phyloP scores from a whole-genome alignment of 2,329 filamentous ascomycete genomes.

The Colletotrichum higginsianum region DNA sequence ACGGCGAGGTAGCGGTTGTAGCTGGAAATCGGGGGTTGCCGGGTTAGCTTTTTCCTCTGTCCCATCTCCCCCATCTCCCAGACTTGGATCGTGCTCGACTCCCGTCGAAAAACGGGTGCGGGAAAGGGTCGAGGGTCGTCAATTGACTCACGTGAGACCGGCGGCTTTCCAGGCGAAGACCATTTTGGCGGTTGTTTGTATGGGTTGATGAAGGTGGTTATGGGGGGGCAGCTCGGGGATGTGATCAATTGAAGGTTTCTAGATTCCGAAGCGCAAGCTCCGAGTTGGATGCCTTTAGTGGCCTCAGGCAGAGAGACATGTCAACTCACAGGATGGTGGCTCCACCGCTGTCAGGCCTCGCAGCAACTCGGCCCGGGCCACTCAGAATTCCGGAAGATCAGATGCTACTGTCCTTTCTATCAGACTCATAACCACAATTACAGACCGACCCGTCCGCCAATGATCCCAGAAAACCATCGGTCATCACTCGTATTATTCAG shows the following conservation, averaged over 20 bases:
- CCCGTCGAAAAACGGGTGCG: not conserved
- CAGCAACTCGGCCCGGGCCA: constrained; percentile 26
- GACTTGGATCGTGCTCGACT: not conserved
- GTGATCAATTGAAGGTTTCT: constrained; percentile 52
- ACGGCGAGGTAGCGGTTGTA: constrained; percentile 99
- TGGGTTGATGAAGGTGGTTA: constrained; percentile 51
- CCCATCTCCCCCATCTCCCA: not conserved
- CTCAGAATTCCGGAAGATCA: constrained; percentile 3
- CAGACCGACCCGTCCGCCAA: not conserved
- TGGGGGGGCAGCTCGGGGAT: constrained; percentile 49
- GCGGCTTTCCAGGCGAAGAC: constrained; percentile 98
- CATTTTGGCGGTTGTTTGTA: constrained; percentile 77
- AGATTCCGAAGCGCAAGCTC: constrained; percentile 42
- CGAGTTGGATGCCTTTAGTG: constrained; percentile 44
- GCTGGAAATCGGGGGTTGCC: constrained; percentile 65
- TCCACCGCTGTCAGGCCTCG: constrained; percentile 3
- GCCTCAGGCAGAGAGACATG: constrained; percentile 37
- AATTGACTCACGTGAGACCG: constrained; percentile 86
- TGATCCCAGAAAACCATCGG: not conserved
- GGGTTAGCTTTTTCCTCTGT: constrained; percentile 53
- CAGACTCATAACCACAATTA: not conserved
- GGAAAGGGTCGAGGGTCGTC: constrained; percentile 16
- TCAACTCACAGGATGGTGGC: not conserved
- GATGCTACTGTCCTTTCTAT: constrained; percentile 11
- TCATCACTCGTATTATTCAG: too few species aligned